Evolutionary conservation across 306 rosid genomes (phyloP), one percentile per base, ranked within the genome.

Genomic region (Prinsepia uniflora): DNA sequence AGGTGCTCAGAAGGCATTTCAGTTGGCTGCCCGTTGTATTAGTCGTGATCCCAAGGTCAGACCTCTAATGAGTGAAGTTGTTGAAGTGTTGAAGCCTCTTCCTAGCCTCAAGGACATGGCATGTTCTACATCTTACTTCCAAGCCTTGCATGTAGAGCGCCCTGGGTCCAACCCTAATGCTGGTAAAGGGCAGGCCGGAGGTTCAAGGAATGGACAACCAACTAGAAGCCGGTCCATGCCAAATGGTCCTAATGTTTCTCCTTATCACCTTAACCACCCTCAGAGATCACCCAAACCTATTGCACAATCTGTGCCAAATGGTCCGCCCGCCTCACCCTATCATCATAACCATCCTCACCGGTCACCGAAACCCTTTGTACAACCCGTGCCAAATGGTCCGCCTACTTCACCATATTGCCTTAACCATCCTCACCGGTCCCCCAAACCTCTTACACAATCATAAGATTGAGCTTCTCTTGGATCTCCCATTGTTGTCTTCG

Each of bases 11-110:
- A 80, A 18, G 19, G 84, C 84, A 0, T 20, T 81, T 55, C 73
- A 40, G 20, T 39, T 90, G 70, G 89, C 90, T 4, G 64, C 65
- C 10, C 71, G 45, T 1, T 90, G 97, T 48, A 36, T 85, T 48
- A 41, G 62, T 24, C 56, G 44, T 0, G 79, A 86, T 39, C 86
- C 84, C 5, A 88, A 69, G 66, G 42, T 63, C 42, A 78, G 95
- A 63, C 97, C 97, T 0, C 47, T 43, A 6, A 90, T 90, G 96
- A 86, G 87, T 43, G 82, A 84, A 56, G 87, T 90, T 6, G 90
- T 83, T 17, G 71, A 40, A 41, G 70, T 18, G 6, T 59, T 90
- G 8, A 57, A 49, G 41, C 72, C 76, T 59, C 63, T 86, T 42
- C 75, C 73, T 0, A 17, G 60, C 19, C 58, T 68, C n/a, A 76